Evolutionary conservation across 2,329 filamentous ascomycete genomes (phyloP), one percentile per base, ranked within the genome.

Genomic region (Aspergillus ruber): DNA sequence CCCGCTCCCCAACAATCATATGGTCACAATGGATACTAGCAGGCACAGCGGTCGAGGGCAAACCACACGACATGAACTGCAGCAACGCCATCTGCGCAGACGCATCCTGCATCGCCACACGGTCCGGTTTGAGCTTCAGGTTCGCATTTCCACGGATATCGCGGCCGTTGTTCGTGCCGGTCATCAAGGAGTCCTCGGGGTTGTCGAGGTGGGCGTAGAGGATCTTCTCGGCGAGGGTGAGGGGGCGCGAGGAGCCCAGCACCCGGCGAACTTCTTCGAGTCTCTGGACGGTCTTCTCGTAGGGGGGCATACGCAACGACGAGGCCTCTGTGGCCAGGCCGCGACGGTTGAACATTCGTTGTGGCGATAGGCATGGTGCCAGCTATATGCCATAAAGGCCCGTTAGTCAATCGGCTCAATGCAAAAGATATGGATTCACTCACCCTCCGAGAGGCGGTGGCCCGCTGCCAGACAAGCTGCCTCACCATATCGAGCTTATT

Each of bases 11-110:
- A 25, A 97, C 91, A 72, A 98, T 97, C 83, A 98, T 85, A 70
- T 98, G 93, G 74, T 98, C 93, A 72, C 93, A 98, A 75, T 98
- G 93, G 59, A 97, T 96, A 68, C 90, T 96, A 43, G 93, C 91
- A 9, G 93, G 93, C 43, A 98, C 91, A 8, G 90, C 90, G 2
- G 93, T 95, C 50, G 83, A 83, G 23, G 86, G 86, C 46, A 98
- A 79, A 47, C 89, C 88, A 70, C 93, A 98, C 23, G 88, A 88
- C 91, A 98, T 98, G 78, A 98, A 98, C 72, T 98, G 93, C 59
- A 98, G 75, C 55, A 98, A 76, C 1, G 93, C 93, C 93, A 98
- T 98, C 74, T 98, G 93, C 5, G 93, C 93, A 25, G 89, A 95
- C 12, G 93, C 93, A 75, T 98, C 93, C 73, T 98, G 93, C 93